Conservation (phyloP, 176 grass and related monocot species). For the Hyparrhenia diplandra region DNA sequence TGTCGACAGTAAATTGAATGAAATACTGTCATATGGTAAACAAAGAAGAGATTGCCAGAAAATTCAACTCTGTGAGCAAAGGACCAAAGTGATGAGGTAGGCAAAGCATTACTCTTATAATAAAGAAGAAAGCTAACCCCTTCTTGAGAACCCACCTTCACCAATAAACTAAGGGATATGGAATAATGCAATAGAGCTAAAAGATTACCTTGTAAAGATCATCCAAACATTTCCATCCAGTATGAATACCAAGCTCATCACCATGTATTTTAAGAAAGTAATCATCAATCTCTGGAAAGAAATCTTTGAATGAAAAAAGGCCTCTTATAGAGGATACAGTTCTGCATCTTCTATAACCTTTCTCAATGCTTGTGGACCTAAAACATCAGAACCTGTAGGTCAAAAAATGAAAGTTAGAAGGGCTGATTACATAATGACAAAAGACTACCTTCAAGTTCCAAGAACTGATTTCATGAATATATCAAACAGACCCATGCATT, state of each 20-base stretch:
- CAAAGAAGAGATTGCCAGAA: not conserved
- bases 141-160: slow-evolving; percentile 3
- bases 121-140: slow-evolving; percentile 1
- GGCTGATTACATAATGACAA: not conserved
- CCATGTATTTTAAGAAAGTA: slow-evolving; percentile 69
- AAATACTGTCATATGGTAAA: not conserved
- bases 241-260: slow-evolving; percentile 58
- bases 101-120: not conserved
- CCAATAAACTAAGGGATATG: not conserved
- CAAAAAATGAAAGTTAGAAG: slow-evolving; percentile 18
- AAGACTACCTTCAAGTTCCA: slow-evolving; percentile 3
- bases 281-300: slow-evolving; percentile 71
- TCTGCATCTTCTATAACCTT: slow-evolving; percentile 78
- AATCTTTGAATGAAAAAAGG: slow-evolving; percentile 76
- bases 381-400: slow-evolving; percentile 79
- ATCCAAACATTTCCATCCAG: slow-evolving; percentile 87
- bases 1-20: not conserved
- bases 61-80: slow-evolving; percentile 11
- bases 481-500: not conserved
- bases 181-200: not conserved
- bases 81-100: not conserved
- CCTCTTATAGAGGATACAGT: slow-evolving; percentile 91
- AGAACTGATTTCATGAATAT: not conserved
- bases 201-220: slow-evolving; percentile 76
- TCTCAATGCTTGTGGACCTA: slow-evolving; percentile 71